Percentiles rank a stretch among this genome's conserved stretches.
phyloP scores from a whole-genome alignment of 2,329 filamentous ascomycete species.

The Uncinocarpus reesii region DNA sequence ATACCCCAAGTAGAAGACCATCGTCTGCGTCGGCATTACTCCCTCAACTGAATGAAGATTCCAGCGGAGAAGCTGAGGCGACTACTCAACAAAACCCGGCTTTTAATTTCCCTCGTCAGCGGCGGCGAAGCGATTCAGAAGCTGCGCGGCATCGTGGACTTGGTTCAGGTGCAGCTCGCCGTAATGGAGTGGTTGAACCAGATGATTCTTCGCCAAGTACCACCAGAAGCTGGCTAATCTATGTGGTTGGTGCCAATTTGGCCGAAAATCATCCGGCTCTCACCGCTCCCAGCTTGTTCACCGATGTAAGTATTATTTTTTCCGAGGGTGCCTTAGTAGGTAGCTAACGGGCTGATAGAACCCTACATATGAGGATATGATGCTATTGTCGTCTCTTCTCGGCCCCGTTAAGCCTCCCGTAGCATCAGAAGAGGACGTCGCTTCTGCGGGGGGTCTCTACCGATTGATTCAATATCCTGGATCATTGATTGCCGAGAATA shows the following conservation, averaged over 20 bases:
- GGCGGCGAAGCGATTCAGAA: constrained; percentile 50
- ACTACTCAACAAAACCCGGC: constrained; percentile 35
- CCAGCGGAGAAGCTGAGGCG: constrained; percentile 30
- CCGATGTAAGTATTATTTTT: constrained; percentile 43
- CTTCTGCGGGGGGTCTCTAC: constrained; percentile 52
- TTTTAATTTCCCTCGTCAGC: constrained; percentile 40
- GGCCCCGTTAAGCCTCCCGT: constrained; percentile 60
- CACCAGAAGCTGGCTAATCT: constrained; percentile 60
- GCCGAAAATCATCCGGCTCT: constrained; percentile 61
- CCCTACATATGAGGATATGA: constrained; percentile 63
- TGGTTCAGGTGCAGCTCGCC: constrained; percentile 51
- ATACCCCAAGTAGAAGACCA: constrained; percentile 39
- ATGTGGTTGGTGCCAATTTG: constrained; percentile 59
- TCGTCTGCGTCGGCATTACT: constrained; percentile 40
- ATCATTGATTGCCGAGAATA: constrained; percentile 40
- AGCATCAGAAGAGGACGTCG: constrained; percentile 54
- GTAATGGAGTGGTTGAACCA: constrained; percentile 55
- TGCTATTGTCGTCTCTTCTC: constrained; percentile 55
- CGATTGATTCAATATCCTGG: constrained; percentile 39
- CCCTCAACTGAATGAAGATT: constrained; percentile 33
- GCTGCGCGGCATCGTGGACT: constrained; percentile 46
- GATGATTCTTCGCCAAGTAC: constrained; percentile 40
- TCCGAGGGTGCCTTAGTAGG: background rate
- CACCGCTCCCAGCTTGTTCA: constrained; percentile 59
- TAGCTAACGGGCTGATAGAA: constrained; percentile 30